Base-by-base conservation (phyloP, 208 protist species). In the Vickermania ingenoplastis region DNA sequence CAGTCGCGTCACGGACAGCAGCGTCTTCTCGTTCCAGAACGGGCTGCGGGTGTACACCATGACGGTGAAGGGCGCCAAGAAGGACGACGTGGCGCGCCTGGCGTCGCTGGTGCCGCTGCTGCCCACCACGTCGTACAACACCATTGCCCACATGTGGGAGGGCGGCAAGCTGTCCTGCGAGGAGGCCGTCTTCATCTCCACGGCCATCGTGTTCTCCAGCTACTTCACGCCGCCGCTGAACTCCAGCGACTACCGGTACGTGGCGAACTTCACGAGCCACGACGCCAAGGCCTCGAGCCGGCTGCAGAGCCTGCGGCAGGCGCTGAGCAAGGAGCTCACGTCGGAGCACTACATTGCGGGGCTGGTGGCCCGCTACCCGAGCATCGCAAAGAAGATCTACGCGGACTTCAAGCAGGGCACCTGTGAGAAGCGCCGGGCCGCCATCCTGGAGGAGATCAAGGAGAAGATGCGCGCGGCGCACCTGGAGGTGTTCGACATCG, bases 161-260 rank as follows among this genome's bases (percentile, higher is more conserved):
- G 65, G 70, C n/a, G 53, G 72, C 49, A 52, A 61, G 23, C 71
- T 94, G 25, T 78, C 70, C 36, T 71, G 63, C 41, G 75, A 88
- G 65, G 75, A 86, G 55, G 70, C 73, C 41, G 79, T 92, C 55
- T 94, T 79, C 59, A 74, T 84, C n/a, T 76, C 84, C 53, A 77
- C 77, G 11, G 82, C 79, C 5, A 65, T 88, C 57, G 77, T 87
- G 52, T 92, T 94, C 60, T 61, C 83, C 31, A 86, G 86, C 69
- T 90, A 95, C 76, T 97, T 96, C 79, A 92, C 94, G 23, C 86
- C 79, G 51, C 75, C 75, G 59, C 79, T 82, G 30, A 75, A 68
- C 17, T 76, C 67, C n/a, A 90, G 91, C 25, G 79, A 91, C 74
- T 95, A 86, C 64, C 58, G 63, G 41, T 75, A 86, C 55, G 70